Base-by-base conservation (phyloP, 768 basidiomycete species). In the Tricholoma sp. region DNA sequence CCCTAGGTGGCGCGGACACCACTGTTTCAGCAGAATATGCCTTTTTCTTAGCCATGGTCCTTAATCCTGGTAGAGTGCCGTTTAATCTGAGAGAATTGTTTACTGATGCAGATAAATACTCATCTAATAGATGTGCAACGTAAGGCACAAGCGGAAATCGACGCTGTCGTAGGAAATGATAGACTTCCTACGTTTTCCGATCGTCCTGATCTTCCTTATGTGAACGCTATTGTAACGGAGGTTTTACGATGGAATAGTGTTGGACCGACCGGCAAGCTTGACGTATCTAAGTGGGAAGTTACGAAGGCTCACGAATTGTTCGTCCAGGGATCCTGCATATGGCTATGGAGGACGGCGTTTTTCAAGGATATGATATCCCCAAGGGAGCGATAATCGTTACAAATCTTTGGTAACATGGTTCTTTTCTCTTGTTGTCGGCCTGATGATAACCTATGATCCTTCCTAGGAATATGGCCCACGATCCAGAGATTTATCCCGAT, bases 101-200 rank as follows among this genome's bases (percentile, higher is more conserved):
- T 33, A 17, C 41, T 48, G 52, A 18, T 45, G 34, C 29, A 57
- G 12, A 37, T 13, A 58, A 24, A 24, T 61, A 63, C 56, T 0
- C 18, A 1, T n/a, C 6, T 1, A 17, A 12, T 68, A 70, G 78
- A 81, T 3, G 78, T 82, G 8, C 77, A 79, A 64, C 72, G 68
- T 59, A 78, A 76, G 58, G 79, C 80, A 0, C 82, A 82, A 57
- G 74, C 68, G 15, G 84, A 85, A 60, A 71, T 85, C 4, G 79
- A 80, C 55, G 55, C 70, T 1, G 72, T 79, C 2, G 64, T 76
- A 52, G 74, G 71, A 1, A 59, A 57, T 4, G 72, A 71, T 12
- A 68, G 77, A 20, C 65, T 76, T 1, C 78, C 78, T 1, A 68
- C 39, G 5, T 62, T 75, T 32, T 63, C 66, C 2, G 83, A 84